phyloP scores from a whole-genome alignment of 2,329 filamentous ascomycete species.

The Sclerotinia borealis region DNA sequence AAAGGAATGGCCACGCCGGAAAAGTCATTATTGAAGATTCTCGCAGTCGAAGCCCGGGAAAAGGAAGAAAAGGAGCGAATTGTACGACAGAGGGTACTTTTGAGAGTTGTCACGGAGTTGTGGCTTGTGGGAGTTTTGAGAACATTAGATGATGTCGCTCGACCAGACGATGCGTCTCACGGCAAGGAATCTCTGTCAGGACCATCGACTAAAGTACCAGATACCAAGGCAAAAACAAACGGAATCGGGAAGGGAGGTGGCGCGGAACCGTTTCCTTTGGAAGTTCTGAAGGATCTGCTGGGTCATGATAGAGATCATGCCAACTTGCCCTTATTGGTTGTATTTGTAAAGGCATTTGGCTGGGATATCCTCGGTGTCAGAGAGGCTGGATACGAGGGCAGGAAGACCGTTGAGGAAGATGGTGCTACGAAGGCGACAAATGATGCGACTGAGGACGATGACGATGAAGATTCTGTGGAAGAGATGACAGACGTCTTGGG shows the following conservation, averaged over 20 bases:
- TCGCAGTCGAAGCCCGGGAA: slow-evolving; percentile 77
- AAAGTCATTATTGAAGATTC: slow-evolving; percentile 70
- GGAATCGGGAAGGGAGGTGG: slow-evolving; percentile 56
- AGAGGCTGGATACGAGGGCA: slow-evolving; percentile 63
- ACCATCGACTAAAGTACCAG: slow-evolving; percentile 55
- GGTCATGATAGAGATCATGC: slow-evolving; percentile 88
- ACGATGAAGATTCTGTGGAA: slow-evolving; percentile 33
- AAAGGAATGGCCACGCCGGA: slow-evolving; percentile 89
- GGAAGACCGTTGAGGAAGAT: slow-evolving; percentile 78
- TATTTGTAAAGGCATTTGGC: slow-evolving; percentile 92
- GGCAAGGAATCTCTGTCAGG: slow-evolving; percentile 40
- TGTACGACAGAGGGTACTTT: slow-evolving; percentile 73
- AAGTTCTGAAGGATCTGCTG: slow-evolving; percentile 94
- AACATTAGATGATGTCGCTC: slow-evolving; percentile 64
- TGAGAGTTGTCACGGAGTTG: slow-evolving; percentile 88
- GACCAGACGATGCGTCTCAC: slow-evolving; percentile 54
- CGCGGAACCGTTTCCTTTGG: slow-evolving; percentile 87
- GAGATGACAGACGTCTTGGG: slow-evolving; percentile 42
- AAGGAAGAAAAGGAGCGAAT: slow-evolving; percentile 94
- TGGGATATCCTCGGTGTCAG: slow-evolving; percentile 92
- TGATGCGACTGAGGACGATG: slow-evolving; percentile 42
- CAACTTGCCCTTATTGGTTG: slow-evolving; percentile 84
- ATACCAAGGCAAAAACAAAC: slow-evolving; percentile 48
- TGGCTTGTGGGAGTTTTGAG: slow-evolving; percentile 88
- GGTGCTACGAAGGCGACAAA: slow-evolving; percentile 51